phyloP scores from a whole-genome alignment of 2,329 filamentous ascomycete species.

The Paecilomyces sp. region DNA sequence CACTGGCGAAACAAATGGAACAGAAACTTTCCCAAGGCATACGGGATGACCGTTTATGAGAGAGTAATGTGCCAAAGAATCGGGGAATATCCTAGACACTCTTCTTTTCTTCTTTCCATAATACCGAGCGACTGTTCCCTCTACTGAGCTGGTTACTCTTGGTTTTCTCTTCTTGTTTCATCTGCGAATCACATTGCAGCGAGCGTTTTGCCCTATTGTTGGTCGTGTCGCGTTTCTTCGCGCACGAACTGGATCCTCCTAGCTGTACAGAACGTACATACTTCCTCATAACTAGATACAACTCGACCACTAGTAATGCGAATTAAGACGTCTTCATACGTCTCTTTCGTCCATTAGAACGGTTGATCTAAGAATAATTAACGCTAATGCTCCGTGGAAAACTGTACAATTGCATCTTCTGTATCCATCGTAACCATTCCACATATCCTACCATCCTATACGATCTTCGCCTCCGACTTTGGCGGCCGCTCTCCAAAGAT shows the following conservation, averaged over 20 bases:
- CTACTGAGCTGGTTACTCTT: not conserved
- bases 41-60: conserved; percentile 3
- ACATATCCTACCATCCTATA: conserved; percentile 3
- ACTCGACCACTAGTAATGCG: not conserved
- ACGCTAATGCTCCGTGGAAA: not conserved
- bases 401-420: not conserved
- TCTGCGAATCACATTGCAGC: not conserved
- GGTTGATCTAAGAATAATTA: not conserved
- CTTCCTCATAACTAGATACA: not conserved
- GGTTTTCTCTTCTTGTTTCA: not conserved
- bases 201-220: not conserved
- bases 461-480: conserved; percentile 70
- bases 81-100: not conserved
- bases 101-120: not conserved
- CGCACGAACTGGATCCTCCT: not conserved
- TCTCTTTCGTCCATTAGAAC: not conserved
- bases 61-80: conserved; percentile 1
- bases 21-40: conserved; percentile 60
- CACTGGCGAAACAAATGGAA: conserved; percentile 81
- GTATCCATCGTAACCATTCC: not conserved
- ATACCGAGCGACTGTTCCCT: not conserved
- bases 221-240: not conserved
- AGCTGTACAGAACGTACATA: not conserved
- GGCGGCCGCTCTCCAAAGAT: conserved; percentile 82
- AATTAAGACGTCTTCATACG: not conserved